Conservation (phyloP, 179 eudicot genomes). For the Silene coronaria region DNA sequence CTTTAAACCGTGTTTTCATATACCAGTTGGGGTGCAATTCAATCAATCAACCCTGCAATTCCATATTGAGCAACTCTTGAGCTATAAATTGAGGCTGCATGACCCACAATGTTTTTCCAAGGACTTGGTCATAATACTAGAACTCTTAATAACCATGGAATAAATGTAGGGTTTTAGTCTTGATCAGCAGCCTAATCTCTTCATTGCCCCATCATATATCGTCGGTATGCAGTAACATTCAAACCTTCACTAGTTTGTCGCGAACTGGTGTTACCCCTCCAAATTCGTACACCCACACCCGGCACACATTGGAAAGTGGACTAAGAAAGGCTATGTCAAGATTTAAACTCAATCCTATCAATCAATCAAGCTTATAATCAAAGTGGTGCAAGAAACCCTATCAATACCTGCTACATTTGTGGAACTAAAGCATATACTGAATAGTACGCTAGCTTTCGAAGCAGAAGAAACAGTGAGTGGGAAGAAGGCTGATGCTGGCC, state of each 20-base stretch:
- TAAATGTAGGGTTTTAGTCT: background rate
- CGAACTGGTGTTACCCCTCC: background rate
- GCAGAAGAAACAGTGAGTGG: constrained; percentile 75
- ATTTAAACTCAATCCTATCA: background rate
- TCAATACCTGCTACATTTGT: constrained; percentile 40
- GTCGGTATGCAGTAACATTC: background rate
- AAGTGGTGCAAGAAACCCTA: background rate
- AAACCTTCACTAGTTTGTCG: background rate
- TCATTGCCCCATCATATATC: background rate
- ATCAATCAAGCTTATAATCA: constrained; percentile 2
- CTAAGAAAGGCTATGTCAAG: background rate
- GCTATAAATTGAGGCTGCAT: background rate
- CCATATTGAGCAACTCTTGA: background rate
- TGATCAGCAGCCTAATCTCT: background rate
- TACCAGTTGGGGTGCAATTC: background rate
- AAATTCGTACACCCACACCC: background rate
- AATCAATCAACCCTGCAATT: background rate
- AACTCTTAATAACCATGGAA: background rate
- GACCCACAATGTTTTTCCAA: background rate
- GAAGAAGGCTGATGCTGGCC: constrained; percentile 77
- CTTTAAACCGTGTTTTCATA: background rate
- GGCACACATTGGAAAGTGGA: background rate
- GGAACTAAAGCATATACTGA: constrained; percentile 58
- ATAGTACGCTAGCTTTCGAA: constrained; percentile 78
- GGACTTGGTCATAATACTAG: constrained; percentile 1